These are phyloP conservation scores for Fraxinus americana DNA, from an alignment of 257 asterid genomes.

Conservation along the genomic window DNA sequence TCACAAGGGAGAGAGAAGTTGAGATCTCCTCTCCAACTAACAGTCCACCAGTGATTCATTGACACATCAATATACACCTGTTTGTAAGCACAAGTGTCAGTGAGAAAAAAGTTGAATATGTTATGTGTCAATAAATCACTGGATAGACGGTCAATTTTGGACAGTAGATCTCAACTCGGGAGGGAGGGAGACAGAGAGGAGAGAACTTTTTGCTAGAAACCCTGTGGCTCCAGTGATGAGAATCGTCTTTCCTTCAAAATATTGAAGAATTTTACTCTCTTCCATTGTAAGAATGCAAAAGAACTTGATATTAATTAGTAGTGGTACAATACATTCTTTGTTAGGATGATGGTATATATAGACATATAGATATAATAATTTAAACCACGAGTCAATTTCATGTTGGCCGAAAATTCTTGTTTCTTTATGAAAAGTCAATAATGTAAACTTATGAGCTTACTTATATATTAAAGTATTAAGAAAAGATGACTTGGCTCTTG, in stretches of 20 bases:
- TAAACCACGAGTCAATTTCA: background rate
- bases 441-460: background rate
- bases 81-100: too few species aligned
- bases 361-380: too few species aligned
- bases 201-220: constrained; percentile 53
- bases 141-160: too few species aligned
- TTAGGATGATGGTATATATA: background rate
- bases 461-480: background rate
- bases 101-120: too few species aligned
- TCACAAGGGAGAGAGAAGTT: too few species aligned
- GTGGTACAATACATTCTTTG: background rate
- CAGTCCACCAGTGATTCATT: too few species aligned
- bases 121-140: too few species aligned
- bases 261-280: constrained; percentile 25
- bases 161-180: too few species aligned
- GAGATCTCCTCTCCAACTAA: too few species aligned
- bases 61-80: too few species aligned
- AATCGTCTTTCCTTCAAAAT: constrained; percentile 52
- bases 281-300: constrained; percentile 34
- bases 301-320: background rate
- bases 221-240: constrained; percentile 67
- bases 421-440: background rate
- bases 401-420: background rate
- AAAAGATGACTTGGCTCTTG: background rate
- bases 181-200: background rate